Conservation (phyloP, 192 early-diverging fungal genomes). For the Coemansia sp. region DNA sequence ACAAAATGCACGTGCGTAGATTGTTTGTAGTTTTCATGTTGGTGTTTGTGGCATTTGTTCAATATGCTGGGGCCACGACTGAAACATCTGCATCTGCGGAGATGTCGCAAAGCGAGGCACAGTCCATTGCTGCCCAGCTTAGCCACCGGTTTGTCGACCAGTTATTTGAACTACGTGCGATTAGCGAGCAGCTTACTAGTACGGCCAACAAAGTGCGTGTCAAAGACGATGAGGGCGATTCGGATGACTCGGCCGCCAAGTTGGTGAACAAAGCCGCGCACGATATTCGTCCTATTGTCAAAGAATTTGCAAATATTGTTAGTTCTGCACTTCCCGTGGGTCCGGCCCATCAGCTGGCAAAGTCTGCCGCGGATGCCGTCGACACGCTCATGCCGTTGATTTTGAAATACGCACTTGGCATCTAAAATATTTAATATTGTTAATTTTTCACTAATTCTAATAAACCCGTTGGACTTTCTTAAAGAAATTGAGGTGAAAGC, state of each 20-base stretch:
- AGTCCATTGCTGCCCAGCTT: constrained; percentile 14
- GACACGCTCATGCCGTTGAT: constrained; percentile 43
- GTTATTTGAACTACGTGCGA: constrained; percentile 22
- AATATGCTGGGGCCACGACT: not conserved
- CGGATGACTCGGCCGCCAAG: constrained; percentile 32
- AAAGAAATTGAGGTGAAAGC: too few relatives aligned
- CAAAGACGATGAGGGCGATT: constrained; percentile 24
- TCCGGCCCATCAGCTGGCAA: constrained; percentile 35
- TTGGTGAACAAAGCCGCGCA: constrained; percentile 27
- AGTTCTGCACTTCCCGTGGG: constrained; percentile 25
- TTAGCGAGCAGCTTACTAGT: constrained; percentile 6
- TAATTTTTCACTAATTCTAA: constrained; percentile 7
- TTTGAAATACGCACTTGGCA: constrained; percentile 44
- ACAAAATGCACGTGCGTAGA: not conserved
- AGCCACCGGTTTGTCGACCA: constrained; percentile 29
- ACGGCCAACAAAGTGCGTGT: constrained; percentile 9
- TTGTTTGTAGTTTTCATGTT: not conserved
- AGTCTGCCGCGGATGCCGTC: constrained; percentile 35
- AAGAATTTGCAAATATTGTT: constrained; percentile 31
- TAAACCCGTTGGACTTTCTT: constrained; percentile 3
- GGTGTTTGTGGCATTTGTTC: not conserved
- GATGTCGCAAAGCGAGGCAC: constrained; percentile 26
- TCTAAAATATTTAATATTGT: constrained; percentile 9
- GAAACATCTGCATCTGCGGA: not conserved
- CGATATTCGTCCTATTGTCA: constrained; percentile 32